Base-by-base conservation (phyloP, 257 asterid species). In the Craterostigma plantagineum region DNA sequence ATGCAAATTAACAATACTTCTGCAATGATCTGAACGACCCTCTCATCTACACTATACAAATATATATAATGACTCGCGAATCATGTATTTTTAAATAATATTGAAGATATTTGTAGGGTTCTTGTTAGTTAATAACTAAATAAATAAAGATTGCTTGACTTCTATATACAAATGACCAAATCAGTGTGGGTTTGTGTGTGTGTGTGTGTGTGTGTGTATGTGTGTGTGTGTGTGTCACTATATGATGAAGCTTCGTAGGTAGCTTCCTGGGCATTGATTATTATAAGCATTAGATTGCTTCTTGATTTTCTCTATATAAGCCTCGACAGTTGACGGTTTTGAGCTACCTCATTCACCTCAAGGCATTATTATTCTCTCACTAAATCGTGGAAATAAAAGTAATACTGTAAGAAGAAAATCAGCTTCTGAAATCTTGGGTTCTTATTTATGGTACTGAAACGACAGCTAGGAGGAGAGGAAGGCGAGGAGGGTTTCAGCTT, bases 401-500 rank as follows among this genome's bases (percentile, higher is more conserved):
- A n/a, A 43, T 14, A 53, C 56, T 45, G 16, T 23, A 2, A 23
- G 30, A 23, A 23, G 30, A 23, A 23, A 23, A 23, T 23, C 30
- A 23, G 30, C 30, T 23, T 23, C 30, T 23, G 30, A 23, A 52
- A 38, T 13, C 33, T 63, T 57, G 43, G 10, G n/a, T n/a, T n/a
- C n/a, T 48, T 41, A 60, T 65, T 75, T 71, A 81, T 81, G 96
- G 76, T 65, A 61, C 58, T 14, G 55, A 81, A 75, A 53, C 71
- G 96, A 46, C 60, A 51, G 34, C 53, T 61, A 12, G 40, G 62
- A n/a, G n/a, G n/a, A 46, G 74, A 61, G 43, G 78, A 64, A 35
- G 70, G 53, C 33, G 86, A 63, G 64, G 94, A 53, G 27, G 59
- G 67, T 18, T 69, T 54, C 65, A 60, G 36, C 50, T 47, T 62